Percentiles rank a stretch among this genome's conserved stretches.
phyloP scores from a whole-genome alignment of 2,329 filamentous ascomycete genomes.

The Aschersonia sp. region DNA sequence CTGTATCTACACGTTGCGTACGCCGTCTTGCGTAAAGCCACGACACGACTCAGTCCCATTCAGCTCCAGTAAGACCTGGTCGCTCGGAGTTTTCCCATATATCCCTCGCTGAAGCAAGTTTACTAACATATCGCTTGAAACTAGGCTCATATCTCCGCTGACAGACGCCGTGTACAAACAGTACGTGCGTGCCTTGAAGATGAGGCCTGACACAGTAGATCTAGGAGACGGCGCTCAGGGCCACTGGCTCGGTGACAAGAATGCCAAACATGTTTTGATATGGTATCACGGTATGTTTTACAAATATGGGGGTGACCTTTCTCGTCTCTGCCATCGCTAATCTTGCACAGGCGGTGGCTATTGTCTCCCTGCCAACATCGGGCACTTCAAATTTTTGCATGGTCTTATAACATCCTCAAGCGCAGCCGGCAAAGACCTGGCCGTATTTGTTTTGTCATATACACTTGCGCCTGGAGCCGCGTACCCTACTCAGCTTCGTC shows the following conservation, averaged over 20 bases:
- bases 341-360: slow-evolving; percentile 8
- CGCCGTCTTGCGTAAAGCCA: slow-evolving; percentile 7
- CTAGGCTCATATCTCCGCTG: slow-evolving; percentile 7
- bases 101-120: neutral
- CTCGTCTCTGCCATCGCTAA: neutral
- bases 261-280: slow-evolving; percentile 9
- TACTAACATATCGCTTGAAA: neutral
- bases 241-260: slow-evolving; percentile 10
- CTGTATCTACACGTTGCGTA: slow-evolving; percentile 10
- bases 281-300: slow-evolving; percentile 10
- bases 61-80: slow-evolving; percentile 8
- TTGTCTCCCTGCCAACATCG: slow-evolving; percentile 8
- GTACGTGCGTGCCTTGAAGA: slow-evolving; percentile 6
- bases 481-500: slow-evolving; percentile 10
- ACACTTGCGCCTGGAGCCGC: slow-evolving; percentile 7
- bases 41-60: slow-evolving; percentile 6
- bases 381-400: slow-evolving; percentile 8
- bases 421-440: slow-evolving; percentile 5
- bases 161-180: slow-evolving; percentile 7
- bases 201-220: slow-evolving; percentile 7
- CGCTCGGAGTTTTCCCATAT: neutral
- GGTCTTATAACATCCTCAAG: slow-evolving; percentile 5
- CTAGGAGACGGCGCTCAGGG: slow-evolving; percentile 7
- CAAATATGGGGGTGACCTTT: neutral
- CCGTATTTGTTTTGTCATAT: slow-evolving; percentile 9